Conservation (phyloP, 2,329 filamentous ascomycete species). For the Incumbomyces delicatus region DNA sequence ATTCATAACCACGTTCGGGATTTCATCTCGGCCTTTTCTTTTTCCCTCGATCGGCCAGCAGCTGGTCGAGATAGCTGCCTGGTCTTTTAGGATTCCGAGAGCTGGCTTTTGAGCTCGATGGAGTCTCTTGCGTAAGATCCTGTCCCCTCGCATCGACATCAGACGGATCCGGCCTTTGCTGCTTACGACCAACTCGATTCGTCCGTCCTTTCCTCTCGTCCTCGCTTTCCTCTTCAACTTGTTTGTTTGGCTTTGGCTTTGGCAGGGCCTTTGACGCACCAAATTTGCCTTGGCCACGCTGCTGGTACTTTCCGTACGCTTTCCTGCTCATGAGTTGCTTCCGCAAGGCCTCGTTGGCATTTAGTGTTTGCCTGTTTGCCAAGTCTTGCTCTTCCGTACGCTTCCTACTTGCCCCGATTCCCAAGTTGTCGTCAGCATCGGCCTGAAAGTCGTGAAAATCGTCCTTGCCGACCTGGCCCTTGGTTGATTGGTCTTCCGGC, state of each 20-base stretch:
- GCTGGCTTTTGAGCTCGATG: too few species aligned
- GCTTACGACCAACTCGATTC: too few species aligned
- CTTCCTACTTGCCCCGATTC: neutral
- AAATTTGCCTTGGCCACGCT: neutral
- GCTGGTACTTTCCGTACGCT: constrained; percentile 3
- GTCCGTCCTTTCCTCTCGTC: constrained; percentile 11
- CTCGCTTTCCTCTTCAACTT: constrained; percentile 10
- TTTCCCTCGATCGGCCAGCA: constrained; percentile 17
- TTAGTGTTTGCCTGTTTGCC: neutral
- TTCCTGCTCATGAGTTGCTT: constrained; percentile 4
- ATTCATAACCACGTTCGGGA: neutral
- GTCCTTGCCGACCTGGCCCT: neutral
- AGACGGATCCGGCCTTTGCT: too few species aligned
- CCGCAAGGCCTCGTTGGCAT: constrained; percentile 5
- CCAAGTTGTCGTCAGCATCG: constrained; percentile 1
- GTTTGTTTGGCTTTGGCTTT: neutral
- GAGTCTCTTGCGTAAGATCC: too few species aligned
- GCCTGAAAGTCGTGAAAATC: neutral
- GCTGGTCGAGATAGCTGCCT: constrained; percentile 18
- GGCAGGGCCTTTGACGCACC: constrained; percentile 2
- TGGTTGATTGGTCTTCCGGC: neutral
- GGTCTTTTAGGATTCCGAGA: constrained; percentile 12
- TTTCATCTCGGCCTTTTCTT: constrained; percentile 10
- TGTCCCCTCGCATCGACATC: too few species aligned
- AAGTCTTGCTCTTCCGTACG: neutral